These are phyloP conservation scores for Candida ipomoeae DNA, from an alignment of 805 yeast genomes.

Conservation along the genomic window DNA sequence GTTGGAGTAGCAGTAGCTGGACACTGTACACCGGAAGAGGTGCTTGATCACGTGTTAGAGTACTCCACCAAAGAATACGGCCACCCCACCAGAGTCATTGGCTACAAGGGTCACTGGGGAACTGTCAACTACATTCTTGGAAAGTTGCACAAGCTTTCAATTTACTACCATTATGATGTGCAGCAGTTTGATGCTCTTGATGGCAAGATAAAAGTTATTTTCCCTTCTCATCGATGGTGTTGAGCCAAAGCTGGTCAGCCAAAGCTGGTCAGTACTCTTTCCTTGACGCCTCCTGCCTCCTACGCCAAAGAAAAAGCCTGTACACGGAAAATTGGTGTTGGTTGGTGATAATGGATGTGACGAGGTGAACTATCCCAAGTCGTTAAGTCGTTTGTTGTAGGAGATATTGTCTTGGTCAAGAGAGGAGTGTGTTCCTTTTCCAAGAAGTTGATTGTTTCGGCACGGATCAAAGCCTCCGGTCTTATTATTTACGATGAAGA, in stretches of 20 bases:
- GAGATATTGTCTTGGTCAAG: conserved; percentile 63
- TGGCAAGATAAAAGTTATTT: conserved; percentile 55
- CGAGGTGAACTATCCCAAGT: conserved; percentile 54
- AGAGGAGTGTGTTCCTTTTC: conserved; percentile 88
- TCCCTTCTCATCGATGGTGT: conserved; percentile 54
- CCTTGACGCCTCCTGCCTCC: conserved; percentile 87
- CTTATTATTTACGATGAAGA: conserved; percentile 65
- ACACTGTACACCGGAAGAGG: no score
- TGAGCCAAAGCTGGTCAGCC: conserved; percentile 41
- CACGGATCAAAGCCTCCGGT: conserved; percentile 69
- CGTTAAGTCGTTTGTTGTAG: conserved; percentile 33
- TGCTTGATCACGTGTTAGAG: no score
- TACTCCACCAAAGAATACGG: conserved; percentile 55
- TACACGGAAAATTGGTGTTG: conserved; percentile 54
- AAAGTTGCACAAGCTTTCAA: conserved; percentile 52
- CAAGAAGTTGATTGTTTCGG: conserved; percentile 71
- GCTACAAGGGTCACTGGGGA: conserved; percentile 82
- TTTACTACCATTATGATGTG: conserved; percentile 56
- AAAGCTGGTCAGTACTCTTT: conserved; percentile 55
- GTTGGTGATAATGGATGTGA: conserved; percentile 68
- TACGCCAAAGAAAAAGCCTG: conserved; percentile 51
- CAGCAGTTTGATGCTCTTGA: conserved; percentile 75
- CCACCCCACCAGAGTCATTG: conserved; percentile 92
- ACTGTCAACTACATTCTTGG: conserved; percentile 66
- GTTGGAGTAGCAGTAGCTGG: no score